Evolutionary conservation across 768 basidiomycete genomes (phyloP), one percentile per base, ranked within the genome.

Genomic region (Phlegmacium glaucopus): DNA sequence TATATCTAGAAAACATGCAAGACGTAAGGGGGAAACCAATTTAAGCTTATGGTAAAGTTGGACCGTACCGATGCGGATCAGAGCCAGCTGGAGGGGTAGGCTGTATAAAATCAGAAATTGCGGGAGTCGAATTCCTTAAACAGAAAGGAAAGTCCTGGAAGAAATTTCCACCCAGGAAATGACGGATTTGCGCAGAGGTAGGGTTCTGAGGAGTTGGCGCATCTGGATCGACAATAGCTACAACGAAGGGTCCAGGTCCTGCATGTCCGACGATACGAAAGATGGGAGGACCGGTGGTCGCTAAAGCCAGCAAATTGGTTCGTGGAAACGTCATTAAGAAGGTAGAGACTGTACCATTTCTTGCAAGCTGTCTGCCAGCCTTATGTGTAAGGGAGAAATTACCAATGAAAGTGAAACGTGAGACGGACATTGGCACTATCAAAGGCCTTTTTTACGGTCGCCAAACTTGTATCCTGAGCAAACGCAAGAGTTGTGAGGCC

Each of bases 1-100:
- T 64, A 52, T 78, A 79, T 25, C 76, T 77, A 51, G 9, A 25
- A n/a, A n/a, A n/a, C n/a, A n/a, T n/a, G n/a, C n/a, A n/a, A n/a
- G n/a, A n/a, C n/a, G n/a, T n/a, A n/a, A n/a, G n/a, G n/a, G 10
- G 15, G n/a, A 29, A 22, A 35, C 40, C 34, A 29, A 5, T 28
- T 39, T 25, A 16, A 27, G 30, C 7, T 17, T 18, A 9, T 26
- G 39, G 28, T 32, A 26, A 16, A 26, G 25, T n/a, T 36, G 12
- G 30, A 32, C 26, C n/a, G 36, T 18, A 26, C 15, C 22, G 30
- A 32, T 32, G 30, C 8, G 30, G 30, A 13, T 32, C 30, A 8
- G 30, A 32, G 13, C 30, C 30, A 32, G 30, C 30, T 32, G 30
- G 30, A 13, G 30, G 30, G 30, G 30, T 32, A 13, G 30, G 30